A percentile compares a stretch with the other conserved stretches of the same genome.
phyloP scores from a whole-genome alignment of 2,329 filamentous ascomycete species.

The Saccharata proteae region DNA sequence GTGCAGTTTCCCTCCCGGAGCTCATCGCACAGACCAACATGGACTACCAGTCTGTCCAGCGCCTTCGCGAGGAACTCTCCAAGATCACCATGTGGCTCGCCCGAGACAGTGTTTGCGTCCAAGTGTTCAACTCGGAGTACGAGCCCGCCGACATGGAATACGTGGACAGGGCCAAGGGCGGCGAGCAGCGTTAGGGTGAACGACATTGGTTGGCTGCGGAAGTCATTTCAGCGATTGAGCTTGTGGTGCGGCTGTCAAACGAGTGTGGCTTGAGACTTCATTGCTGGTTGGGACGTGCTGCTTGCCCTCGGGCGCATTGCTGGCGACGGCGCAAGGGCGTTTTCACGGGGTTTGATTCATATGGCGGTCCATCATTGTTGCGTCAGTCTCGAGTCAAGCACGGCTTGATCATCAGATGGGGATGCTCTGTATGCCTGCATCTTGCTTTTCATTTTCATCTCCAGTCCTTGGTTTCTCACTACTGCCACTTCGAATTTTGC shows the following conservation, averaged over 20 bases:
- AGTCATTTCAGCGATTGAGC: not conserved
- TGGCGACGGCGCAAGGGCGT: no score
- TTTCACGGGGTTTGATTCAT: no score
- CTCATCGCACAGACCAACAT: conserved; percentile 96
- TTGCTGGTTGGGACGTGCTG: no score
- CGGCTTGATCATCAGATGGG: no score
- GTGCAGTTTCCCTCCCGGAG: conserved; percentile 67
- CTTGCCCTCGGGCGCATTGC: no score
- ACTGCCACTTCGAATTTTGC: no score
- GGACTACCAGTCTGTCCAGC: conserved; percentile 81
- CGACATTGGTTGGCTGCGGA: not conserved
- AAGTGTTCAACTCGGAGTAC: conserved; percentile 69
- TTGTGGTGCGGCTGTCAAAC: conserved; percentile 2
- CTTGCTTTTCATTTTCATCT: no score
- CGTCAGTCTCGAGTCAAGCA: no score
- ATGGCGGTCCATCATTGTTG: no score
- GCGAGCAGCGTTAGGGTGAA: conserved; percentile 6
- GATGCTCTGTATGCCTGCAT: no score
- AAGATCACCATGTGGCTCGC: conserved; percentile 80
- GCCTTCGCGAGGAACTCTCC: conserved; percentile 76
- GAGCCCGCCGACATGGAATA: conserved; percentile 62
- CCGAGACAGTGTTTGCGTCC: conserved; percentile 50
- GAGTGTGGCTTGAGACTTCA: conserved; percentile 1
- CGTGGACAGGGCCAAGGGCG: conserved; percentile 49
- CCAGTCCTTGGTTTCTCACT: no score